Percentiles rank a stretch among this genome's conserved stretches.
Conservation (phyloP, 2,329 filamentous ascomycete species). For the Verticillium longisporum region DNA sequence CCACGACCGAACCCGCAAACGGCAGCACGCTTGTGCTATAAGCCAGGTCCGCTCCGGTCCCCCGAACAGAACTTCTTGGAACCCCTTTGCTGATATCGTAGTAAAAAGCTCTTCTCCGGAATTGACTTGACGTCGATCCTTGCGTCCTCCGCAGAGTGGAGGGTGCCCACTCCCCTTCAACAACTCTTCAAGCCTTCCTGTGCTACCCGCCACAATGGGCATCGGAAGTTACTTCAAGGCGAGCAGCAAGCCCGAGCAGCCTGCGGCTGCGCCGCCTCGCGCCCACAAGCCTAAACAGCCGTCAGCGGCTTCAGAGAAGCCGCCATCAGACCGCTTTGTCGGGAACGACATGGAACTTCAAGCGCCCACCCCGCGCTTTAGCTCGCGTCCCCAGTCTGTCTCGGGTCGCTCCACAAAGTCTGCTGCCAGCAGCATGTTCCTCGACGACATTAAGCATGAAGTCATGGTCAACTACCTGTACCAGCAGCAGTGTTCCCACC, state of each 20-base stretch:
- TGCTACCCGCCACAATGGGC: slow-evolving; percentile 42
- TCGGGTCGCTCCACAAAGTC: slow-evolving; percentile 41
- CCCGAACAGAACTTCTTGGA: neutral
- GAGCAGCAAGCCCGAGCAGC: slow-evolving; percentile 28
- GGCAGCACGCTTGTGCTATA: neutral
- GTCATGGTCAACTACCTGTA: slow-evolving; percentile 81
- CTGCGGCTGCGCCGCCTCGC: slow-evolving; percentile 8
- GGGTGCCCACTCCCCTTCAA: neutral
- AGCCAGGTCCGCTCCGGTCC: neutral
- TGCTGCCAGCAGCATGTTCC: slow-evolving; percentile 43
- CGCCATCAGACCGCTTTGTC: slow-evolving; percentile 16
- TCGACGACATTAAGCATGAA: slow-evolving; percentile 72
- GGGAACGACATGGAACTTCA: slow-evolving; percentile 41
- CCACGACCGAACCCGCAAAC: neutral
- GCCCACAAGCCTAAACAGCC: slow-evolving; percentile 15
- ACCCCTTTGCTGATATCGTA: neutral
- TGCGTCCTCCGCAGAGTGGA: neutral
- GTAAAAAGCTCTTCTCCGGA: neutral
- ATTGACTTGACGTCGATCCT: neutral
- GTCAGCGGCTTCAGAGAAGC: slow-evolving; percentile 28
- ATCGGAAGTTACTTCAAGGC: slow-evolving; percentile 57
- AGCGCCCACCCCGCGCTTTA: slow-evolving; percentile 38
- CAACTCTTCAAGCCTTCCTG: neutral
- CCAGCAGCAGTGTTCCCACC: slow-evolving; percentile 67
- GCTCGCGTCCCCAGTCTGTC: slow-evolving; percentile 45